A percentile compares a stretch with the other conserved stretches of the same genome.
These are phyloP conservation scores for Nakazawaea pomicola DNA, from an alignment of 805 yeast genomes.

Conservation along the genomic window DNA sequence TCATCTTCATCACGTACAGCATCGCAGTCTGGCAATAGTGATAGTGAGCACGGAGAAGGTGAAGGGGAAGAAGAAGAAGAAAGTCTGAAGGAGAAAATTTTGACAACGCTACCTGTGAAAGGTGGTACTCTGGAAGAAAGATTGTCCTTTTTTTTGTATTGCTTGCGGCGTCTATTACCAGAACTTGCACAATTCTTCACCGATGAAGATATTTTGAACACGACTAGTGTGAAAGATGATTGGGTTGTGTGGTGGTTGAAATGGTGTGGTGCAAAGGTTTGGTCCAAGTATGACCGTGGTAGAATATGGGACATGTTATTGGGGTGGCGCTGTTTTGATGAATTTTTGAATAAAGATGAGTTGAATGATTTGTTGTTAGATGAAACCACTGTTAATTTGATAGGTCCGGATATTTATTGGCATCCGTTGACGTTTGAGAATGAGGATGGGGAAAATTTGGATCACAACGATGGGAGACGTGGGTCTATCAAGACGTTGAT, in stretches of 20 bases:
- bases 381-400: constrained; percentile 18
- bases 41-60: neutral
- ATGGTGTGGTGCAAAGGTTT: constrained; percentile 81
- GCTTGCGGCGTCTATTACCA: constrained; percentile 60
- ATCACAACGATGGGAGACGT: constrained; percentile 7
- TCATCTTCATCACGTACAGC: neutral
- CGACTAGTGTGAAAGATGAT: constrained; percentile 62
- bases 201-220: constrained; percentile 72
- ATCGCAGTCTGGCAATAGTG: neutral
- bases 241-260: constrained; percentile 97
- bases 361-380: constrained; percentile 17
- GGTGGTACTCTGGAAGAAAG: constrained; percentile 67
- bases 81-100: constrained; percentile 20
- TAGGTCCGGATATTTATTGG: constrained; percentile 67
- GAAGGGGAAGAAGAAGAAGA: constrained; percentile 18
- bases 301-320: constrained; percentile 84
- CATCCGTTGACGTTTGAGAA: constrained; percentile 31
- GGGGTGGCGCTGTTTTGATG: constrained; percentile 59
- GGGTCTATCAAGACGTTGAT: constrained; percentile 10
- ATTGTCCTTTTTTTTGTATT: constrained; percentile 61
- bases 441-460: constrained; percentile 8
- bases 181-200: constrained; percentile 71
- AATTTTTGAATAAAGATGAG: constrained; percentile 20
- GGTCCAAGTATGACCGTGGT: constrained; percentile 79
- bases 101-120: constrained; percentile 39